A percentile compares a stretch with the other conserved stretches of the same genome.
Evolutionary conservation across 371 early-diverging fungal genomes (phyloP).

Genomic region (Mucor indicus): DNA sequence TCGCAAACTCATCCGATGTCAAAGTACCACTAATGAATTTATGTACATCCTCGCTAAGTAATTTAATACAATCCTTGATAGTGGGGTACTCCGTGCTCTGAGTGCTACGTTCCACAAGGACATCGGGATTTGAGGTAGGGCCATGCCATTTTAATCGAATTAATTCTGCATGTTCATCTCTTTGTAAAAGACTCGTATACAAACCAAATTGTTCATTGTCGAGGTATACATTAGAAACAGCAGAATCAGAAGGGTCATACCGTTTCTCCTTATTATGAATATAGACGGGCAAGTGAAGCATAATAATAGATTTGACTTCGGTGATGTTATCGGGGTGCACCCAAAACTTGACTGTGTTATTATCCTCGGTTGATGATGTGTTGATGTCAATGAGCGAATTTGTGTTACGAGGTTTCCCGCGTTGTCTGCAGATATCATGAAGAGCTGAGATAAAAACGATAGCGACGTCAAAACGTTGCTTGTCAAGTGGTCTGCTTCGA

Average conservation of each 20-base stretch:
- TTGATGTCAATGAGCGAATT: neutral
- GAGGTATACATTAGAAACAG: conserved; percentile 91
- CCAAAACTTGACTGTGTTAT: conserved; percentile 97
- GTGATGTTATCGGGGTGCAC: conserved; percentile 98
- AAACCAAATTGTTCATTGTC: conserved; percentile 93
- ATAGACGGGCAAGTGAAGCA: conserved; percentile 94
- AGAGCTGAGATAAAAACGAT: conserved; percentile 47
- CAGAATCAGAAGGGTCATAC: conserved; percentile 49
- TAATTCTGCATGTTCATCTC: conserved; percentile 92
- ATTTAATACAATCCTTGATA: conserved; percentile 88
- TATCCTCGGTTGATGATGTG: conserved; percentile 54
- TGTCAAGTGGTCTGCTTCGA: conserved; percentile 48
- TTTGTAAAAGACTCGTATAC: conserved; percentile 89
- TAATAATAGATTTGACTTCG: conserved; percentile 90
- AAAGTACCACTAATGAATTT: conserved; percentile 78
- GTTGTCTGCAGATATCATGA: conserved; percentile 39
- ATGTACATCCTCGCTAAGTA: conserved; percentile 87
- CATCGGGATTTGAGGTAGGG: conserved; percentile 34
- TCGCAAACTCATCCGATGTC: conserved; percentile 66
- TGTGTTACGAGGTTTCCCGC: conserved; percentile 27
- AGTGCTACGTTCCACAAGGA: conserved; percentile 96
- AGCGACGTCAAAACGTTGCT: conserved; percentile 54
- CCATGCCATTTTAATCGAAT: conserved; percentile 93
- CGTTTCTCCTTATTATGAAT: conserved; percentile 70
- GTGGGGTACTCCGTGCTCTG: conserved; percentile 96